Percentiles rank a stretch among this genome's conserved stretches.
Conservation (phyloP, 2,329 filamentous ascomycete genomes). For the Calonectria pseudoturangicola region DNA sequence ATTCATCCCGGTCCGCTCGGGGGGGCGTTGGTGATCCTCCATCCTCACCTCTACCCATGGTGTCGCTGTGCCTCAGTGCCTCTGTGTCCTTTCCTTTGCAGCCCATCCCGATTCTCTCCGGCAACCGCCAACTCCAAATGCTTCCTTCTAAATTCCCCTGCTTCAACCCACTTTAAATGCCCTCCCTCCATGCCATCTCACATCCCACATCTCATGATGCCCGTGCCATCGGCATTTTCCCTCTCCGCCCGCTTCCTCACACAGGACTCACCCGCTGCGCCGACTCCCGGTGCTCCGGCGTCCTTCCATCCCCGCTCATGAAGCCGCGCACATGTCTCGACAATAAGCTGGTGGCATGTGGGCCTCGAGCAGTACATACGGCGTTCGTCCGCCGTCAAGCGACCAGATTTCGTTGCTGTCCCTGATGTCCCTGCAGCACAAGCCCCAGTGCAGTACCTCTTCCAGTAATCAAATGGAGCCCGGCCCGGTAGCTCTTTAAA, state of each 20-base stretch:
- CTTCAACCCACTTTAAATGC: conserved; percentile 25
- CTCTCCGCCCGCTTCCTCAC: conserved; percentile 26
- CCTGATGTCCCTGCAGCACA: conserved; percentile 1
- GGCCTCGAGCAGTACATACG: conserved; percentile 23
- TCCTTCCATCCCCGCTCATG: conserved; percentile 33
- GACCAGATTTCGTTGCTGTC: conserved; percentile 24
- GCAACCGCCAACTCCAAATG: conserved; percentile 37
- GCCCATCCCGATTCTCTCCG: conserved; percentile 52
- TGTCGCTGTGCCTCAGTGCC: conserved; percentile 17
- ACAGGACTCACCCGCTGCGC: conserved; percentile 36
- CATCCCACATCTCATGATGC: conserved; percentile 37
- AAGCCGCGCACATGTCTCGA: conserved; percentile 33
- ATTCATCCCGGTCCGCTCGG: conserved; percentile 4
- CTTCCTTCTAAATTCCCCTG: conserved; percentile 22
- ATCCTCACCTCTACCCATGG: conserved; percentile 15
- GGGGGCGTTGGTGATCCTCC: conserved; percentile 25
- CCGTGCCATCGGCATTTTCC: conserved; percentile 33
- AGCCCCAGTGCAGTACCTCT: conserved; percentile 18
- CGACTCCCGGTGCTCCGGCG: conserved; percentile 34
- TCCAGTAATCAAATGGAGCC: conserved; percentile 18
- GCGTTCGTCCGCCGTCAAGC: conserved; percentile 34
- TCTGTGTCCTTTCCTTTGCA: conserved; percentile 18
- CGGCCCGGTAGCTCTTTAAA: conserved; percentile 29
- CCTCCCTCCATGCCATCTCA: conserved; percentile 27
- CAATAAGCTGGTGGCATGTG: conserved; percentile 18